Base-by-base conservation (phyloP, 2,329 filamentous ascomycete genomes). In the Plenodomus tracheiphilus region DNA sequence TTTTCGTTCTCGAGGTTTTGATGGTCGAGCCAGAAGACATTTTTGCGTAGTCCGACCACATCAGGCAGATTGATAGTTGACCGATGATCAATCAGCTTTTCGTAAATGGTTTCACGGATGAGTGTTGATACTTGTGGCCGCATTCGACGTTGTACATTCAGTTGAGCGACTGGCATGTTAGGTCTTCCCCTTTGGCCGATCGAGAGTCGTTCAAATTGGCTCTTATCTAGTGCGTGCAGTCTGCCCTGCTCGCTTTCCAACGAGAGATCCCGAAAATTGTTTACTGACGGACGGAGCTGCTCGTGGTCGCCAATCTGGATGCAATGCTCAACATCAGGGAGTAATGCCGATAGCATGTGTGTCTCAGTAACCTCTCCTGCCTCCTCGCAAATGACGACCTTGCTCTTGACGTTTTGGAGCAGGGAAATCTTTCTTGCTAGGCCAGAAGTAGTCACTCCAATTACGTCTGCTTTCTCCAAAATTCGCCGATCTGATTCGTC, bases 341-440 rank as follows among this genome's bases (percentile, higher is more conserved):
- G 70, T 3, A 88, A 64, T 0, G 85, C 78, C 0, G 82, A 82
- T 1, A 88, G 63, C 2, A 82, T 72, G 49, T 88, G 85, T 0
- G 82, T 75, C 62, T 89, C 86, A 25, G 88, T 73, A 0, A 89
- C 82, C 53, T 89, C 85, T 0, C 81, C 86, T 1, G 86, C 86
- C 59, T 89, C 86, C 62, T 89, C 86, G 28, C 82, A 86, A 1
- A 89, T 64, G 15, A 89, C 65, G 0, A 87, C 78, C 51, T 86
- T 85, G 25, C 74, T 71, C 6, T 69, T 61, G 1, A 86, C 50
- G 7, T 75, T 74, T 7, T 77, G 74, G 0, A 88, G 70, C 1
- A 81, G 54, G 0, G 74, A 66, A 0, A 83, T 65, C 15, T 81
- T 72, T 69, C 60, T 83, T 75, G 84, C 84, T 2, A 86, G 69